A percentile compares a stretch with the other conserved stretches of the same genome.
Conservation (phyloP, 345 rosid species). For the Iberis pinnata region DNA sequence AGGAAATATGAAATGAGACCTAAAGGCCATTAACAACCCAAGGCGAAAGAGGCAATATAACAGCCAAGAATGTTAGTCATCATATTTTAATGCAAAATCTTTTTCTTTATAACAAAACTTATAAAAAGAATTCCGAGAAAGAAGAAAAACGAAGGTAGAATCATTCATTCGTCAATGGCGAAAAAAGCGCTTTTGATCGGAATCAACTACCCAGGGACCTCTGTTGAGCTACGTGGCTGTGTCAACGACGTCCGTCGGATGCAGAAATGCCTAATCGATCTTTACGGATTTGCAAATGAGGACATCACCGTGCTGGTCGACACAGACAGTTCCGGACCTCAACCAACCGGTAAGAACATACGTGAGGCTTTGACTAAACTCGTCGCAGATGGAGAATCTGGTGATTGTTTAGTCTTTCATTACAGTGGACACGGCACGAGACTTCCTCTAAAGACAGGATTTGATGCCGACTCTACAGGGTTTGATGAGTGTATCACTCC, state of each 20-base stretch:
- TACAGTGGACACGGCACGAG: conserved; percentile 98
- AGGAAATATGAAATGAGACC: background rate
- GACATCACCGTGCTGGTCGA: conserved; percentile 72
- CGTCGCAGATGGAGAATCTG: conserved; percentile 44
- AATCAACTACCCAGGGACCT: conserved; percentile 76
- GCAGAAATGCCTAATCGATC: conserved; percentile 56
- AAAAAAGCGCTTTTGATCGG: conserved; percentile 83
- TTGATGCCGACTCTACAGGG: conserved; percentile 79
- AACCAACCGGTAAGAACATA: conserved; percentile 83
- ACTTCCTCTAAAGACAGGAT: conserved; percentile 96
- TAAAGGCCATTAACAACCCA: background rate
- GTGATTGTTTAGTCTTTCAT: conserved; percentile 70
- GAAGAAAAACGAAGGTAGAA: background rate
- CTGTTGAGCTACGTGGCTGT: conserved; percentile 83
- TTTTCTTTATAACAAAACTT: too few species aligned
- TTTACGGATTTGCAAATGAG: conserved; percentile 59
- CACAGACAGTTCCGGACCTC: conserved; percentile 48
- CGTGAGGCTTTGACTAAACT: conserved; percentile 57
- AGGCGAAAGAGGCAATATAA: background rate
- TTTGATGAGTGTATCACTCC: conserved; percentile 94
- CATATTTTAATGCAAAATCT: background rate
- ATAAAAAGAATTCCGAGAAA: background rate
- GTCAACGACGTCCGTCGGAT: conserved; percentile 78
- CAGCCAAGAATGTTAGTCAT: background rate
- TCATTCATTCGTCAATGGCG: conserved; percentile 33